Base-by-base conservation (phyloP, 2,329 filamentous ascomycete species). In the Grosmannia clavigera region DNA sequence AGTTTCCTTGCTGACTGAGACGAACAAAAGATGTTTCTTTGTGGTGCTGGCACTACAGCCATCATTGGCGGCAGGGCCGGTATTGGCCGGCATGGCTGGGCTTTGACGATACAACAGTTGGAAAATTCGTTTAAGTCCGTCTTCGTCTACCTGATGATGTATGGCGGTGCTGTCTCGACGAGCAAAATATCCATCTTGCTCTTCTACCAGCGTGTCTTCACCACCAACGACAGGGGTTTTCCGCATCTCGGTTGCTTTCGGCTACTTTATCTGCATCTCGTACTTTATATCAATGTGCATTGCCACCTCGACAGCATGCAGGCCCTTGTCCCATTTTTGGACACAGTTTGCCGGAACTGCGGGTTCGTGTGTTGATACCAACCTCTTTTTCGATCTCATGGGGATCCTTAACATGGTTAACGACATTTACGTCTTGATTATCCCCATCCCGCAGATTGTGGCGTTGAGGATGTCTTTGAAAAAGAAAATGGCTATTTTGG, bases 151-250 rank as follows among this genome's bases (percentile, higher is more conserved):
- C 33, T 40, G 19, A 19, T 55, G 6, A 7, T 55, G 16, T 55
- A 55, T 33, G 53, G 33, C 31, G 53, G 29, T 9, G 31, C 53
- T 33, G 33, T 40, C 33, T 40, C 53, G n/a, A 25, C 53, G 19
- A 55, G 33, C 53, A 57, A 57, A 19, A 48, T 57, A 4, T 57
- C 55, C 22, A 57, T 57, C 33, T 25, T 57, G 38, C 55, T 57
- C 43, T 57, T 57, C 16, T 57, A 57, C 40, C 55, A 57, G 55
- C 55, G 55, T 14, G 29, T 57, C 55, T 57, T 57, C n/a, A 29
- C 19, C 55, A 48, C 40, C 11, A 6, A 31, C 25, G 10, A 38
- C 55, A n/a, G 6, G 6, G 3, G 2, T 33, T 16, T 48, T 57
- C 29, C 55, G 40, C 3, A 4, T 48, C 35, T 31, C 27, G 1